Evolutionary conservation across 2,329 filamentous ascomycete species (phyloP).

Genomic region (Ceratocystis diversiconidia): DNA sequence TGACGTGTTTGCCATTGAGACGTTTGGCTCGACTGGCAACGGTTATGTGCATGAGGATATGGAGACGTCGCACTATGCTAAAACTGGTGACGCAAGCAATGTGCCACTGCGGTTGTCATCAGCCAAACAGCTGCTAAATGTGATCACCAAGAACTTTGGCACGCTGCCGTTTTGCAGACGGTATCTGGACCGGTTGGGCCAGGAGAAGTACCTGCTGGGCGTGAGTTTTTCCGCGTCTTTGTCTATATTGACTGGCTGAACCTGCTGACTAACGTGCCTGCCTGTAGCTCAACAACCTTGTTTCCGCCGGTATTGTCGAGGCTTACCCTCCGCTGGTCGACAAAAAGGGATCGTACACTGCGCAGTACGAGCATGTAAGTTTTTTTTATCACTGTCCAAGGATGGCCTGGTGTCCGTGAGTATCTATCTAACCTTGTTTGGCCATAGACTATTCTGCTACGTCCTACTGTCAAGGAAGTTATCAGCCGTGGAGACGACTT

Average conservation of each 20-base stretch:
- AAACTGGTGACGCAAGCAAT: constrained; percentile 48
- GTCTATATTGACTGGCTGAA: neutral
- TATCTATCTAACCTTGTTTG: neutral
- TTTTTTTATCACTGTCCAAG: neutral
- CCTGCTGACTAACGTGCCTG: neutral
- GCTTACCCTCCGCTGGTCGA: constrained; percentile 71
- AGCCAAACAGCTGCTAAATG: constrained; percentile 62
- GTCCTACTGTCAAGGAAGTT: constrained; percentile 64
- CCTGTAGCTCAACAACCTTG: constrained; percentile 59
- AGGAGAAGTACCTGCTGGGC: constrained; percentile 75
- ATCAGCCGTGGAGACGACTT: constrained; percentile 68
- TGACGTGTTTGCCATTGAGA: constrained; percentile 70
- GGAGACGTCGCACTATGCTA: constrained; percentile 71
- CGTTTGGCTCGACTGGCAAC: constrained; percentile 67
- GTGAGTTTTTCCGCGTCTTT: constrained; percentile 33
- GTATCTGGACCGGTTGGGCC: constrained; percentile 73
- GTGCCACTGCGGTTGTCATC: constrained; percentile 49
- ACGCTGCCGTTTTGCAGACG: constrained; percentile 72
- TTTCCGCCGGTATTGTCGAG: constrained; percentile 64
- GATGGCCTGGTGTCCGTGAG: neutral
- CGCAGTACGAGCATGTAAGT: constrained; percentile 77
- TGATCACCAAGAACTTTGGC: constrained; percentile 83
- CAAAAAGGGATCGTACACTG: constrained; percentile 76
- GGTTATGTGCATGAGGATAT: constrained; percentile 63
- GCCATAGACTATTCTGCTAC: constrained; percentile 49